Evolutionary conservation across 805 yeast species (phyloP), one percentile per base, ranked within the genome.

Genomic region (Spathaspora sp.): DNA sequence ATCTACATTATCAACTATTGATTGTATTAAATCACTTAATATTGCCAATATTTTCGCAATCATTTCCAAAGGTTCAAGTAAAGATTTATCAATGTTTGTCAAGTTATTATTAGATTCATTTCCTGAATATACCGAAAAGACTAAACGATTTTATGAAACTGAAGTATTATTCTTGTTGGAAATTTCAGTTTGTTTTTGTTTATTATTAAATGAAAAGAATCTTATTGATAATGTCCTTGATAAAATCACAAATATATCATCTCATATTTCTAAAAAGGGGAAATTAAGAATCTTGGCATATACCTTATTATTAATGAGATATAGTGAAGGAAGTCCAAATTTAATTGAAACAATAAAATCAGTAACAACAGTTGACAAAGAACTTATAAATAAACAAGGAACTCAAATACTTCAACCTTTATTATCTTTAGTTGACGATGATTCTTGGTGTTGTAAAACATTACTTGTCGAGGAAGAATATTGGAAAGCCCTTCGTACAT

Each of bases 1-100:
- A 56, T 80, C 89, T 5, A 89, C 98, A 0, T 66, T 87, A 12
- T 85, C 90, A 5, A 87, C 97, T 0, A 70, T 86, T 43, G 96
- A 92, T 57, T 93, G 97, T 64, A 77, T 93, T 48, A 81, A 81
- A 49, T 82, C 93, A 0, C 83, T 94, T 55, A 79, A 80, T 47
- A 70, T 91, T 5, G 66, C 78, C 3, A 72, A 75, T 1, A 70
- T 90, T 1, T 77, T 90, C 53, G 78, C 77, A 46, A 75, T 75
- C 18, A 74, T 84, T 9, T 71, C 80, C 56, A 62, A 57, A 58
- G 51, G 73, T 64, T 63, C 60, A 28, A 23, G 63, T 2, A 67
- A 61, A 1, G 75, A 76, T 55, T 64, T 78, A 55, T 64, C 52
- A 62, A 65, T 46, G 8, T 68, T 73, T 48, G 56, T 66, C 6